Conservation (phyloP, 2,329 filamentous ascomycete genomes). For the Amylocarpus encephaloides region DNA sequence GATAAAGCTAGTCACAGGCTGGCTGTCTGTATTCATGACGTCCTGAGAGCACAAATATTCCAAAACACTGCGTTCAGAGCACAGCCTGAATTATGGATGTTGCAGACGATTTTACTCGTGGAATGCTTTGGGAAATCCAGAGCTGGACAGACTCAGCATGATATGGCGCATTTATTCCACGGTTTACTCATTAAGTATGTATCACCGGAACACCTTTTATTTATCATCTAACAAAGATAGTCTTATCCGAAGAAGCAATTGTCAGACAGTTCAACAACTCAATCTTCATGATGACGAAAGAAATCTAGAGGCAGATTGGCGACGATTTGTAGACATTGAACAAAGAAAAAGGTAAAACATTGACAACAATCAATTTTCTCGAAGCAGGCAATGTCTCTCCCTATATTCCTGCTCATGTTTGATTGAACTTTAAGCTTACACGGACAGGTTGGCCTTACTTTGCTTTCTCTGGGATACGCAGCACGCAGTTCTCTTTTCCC, state of each 20-base stretch:
- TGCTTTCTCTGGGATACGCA: conserved; percentile 64
- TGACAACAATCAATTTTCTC: neutral
- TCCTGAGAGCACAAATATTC: conserved; percentile 53
- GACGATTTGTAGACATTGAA: conserved; percentile 47
- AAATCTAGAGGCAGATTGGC: conserved; percentile 43
- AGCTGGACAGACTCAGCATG: conserved; percentile 56
- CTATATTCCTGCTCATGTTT: too few relatives aligned
- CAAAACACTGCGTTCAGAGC: conserved; percentile 50
- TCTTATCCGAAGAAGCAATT: conserved; percentile 46
- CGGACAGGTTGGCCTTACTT: conserved; percentile 44
- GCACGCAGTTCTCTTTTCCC: conserved; percentile 58
- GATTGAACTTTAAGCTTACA: neutral
- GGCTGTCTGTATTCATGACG: conserved; percentile 56
- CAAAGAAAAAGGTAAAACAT: conserved; percentile 46
- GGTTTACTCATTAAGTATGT: conserved; percentile 44
- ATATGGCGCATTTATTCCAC: conserved; percentile 56
- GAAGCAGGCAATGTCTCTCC: too few relatives aligned
- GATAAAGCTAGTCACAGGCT: conserved; percentile 53
- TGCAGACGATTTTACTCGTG: conserved; percentile 55
- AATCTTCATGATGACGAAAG: conserved; percentile 32
- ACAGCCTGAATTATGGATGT: conserved; percentile 53
- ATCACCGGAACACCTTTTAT: neutral
- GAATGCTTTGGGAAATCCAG: conserved; percentile 60
- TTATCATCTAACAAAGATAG: conserved; percentile 9
- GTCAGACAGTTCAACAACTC: conserved; percentile 39